phyloP scores from a whole-genome alignment of 345 rosid genomes.

The Garcia nutans region DNA sequence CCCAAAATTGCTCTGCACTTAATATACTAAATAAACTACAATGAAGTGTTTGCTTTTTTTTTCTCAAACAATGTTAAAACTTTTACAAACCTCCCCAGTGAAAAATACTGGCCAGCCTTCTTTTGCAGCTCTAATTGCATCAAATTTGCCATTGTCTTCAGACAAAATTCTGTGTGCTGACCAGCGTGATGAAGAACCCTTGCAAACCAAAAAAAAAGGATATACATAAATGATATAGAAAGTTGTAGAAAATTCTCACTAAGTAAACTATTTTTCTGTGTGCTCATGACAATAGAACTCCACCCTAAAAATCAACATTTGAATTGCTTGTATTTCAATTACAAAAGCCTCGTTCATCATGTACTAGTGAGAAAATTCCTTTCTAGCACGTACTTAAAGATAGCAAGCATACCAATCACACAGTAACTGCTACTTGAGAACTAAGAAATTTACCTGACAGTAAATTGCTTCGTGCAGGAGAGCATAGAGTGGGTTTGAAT shows the following conservation, averaged over 20 bases:
- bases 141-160: conserved; percentile 47
- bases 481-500: conserved; percentile 83
- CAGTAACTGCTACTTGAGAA: not conserved
- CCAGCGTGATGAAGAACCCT: conserved; percentile 88
- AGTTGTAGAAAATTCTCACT: not conserved
- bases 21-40: not conserved
- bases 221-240: conserved; percentile 4
- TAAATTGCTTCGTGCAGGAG: conserved; percentile 80
- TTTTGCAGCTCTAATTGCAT: conserved; percentile 66
- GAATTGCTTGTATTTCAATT: not conserved
- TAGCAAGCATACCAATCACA: not conserved
- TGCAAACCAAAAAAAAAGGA: conserved; percentile 11
- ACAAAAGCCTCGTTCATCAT: not conserved
- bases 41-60: conserved; percentile 8
- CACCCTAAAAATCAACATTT: conserved; percentile 3
- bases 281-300: not conserved
- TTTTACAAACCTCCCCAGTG: conserved; percentile 72
- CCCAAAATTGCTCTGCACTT: not conserved
- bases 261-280: not conserved
- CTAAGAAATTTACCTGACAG: conserved; percentile 60
- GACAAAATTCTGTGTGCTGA: conserved; percentile 63
- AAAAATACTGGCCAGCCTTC: conserved; percentile 72
- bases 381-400: not conserved
- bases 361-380: not conserved
- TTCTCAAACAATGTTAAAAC: not conserved